Conservation (phyloP, 1,284 basidiomycete species). For the Amylostereum areolatum region DNA sequence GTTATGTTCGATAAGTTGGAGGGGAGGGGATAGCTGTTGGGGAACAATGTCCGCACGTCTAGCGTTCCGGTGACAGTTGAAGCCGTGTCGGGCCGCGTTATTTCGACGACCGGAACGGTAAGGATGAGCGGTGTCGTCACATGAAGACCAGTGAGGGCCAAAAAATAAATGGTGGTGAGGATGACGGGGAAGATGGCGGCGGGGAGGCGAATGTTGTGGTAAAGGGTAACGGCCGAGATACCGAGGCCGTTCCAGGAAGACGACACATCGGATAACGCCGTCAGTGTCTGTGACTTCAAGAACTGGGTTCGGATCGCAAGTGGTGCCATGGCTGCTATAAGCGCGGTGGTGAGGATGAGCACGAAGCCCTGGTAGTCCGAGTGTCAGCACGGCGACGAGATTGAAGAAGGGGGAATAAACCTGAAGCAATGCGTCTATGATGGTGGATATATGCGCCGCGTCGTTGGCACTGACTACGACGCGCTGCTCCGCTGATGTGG, state of each 20-base stretch:
- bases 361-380: neutral
- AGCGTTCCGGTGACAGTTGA: neutral
- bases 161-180: neutral
- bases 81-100: neutral
- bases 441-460: too few relatives aligned
- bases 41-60: neutral
- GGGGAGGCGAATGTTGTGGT: neutral
- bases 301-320: neutral
- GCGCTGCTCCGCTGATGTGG: too few relatives aligned
- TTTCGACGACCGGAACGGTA: neutral
- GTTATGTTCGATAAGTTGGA: neutral
- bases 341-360: neutral
- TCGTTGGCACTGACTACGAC: too few relatives aligned
- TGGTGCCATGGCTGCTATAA: neutral
- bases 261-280: neutral
- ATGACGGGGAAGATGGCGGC: neutral
- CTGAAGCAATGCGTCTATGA: too few relatives aligned
- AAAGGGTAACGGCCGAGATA: neutral
- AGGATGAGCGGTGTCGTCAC: neutral
- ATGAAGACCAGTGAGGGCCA: neutral
- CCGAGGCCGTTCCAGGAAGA: neutral
- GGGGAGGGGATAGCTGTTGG: neutral
- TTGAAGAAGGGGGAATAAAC: too few relatives aligned
- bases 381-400: too few relatives aligned
- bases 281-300: neutral